Base-by-base conservation (phyloP, 2,329 filamentous ascomycete species). In the Stachybotrys elegans region DNA sequence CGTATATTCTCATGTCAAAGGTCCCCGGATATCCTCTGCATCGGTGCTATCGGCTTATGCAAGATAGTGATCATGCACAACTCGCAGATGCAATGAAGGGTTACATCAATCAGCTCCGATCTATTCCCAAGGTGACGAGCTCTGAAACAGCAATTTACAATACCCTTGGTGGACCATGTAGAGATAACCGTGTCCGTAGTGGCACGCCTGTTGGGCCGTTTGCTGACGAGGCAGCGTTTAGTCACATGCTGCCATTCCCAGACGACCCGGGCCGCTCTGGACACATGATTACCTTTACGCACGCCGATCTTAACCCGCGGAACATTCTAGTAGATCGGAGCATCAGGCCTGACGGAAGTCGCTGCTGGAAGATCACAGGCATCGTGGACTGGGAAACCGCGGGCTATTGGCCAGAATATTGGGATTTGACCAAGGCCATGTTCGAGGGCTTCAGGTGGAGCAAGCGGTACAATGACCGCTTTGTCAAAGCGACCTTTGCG, bases 251-350 rank as follows among this genome's bases (percentile, higher is more conserved):
- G 14, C 44, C 53, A 17, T 57, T 55, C 32, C 41, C 57, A 5
- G 56, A 67, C 29, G 57, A 66, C 3, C 54, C 61, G 9, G 44
- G 43, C 36, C 55, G 57, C 3, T 51, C 52, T 3, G 55, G 56
- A 11, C 57, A 64, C 42, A 44, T 46, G 19, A 57, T 60, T 8
- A 48, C 61, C 6, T 66, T 66, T 22, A 62, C 61, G 4, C 60
- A 64, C 42, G 59, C 57, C 2, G 60, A 65, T 39, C 52, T 66
- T 6, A 63, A 62, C 35, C 49, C 57, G 2, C 51, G 57, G 6
- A 67, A 65, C 36, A 64, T 66, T 19, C 41, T 64, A 14, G 52
- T 66, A 7, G 36, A 43, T n/a, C 21, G 17, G 13, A 29, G 22
- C 14, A 9, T 14, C 5, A 6, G 13, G 4, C 27, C 8, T 14